These are phyloP conservation scores for Ilex aquifolium DNA, from an alignment of 257 asterid species.

Conservation along the genomic window DNA sequence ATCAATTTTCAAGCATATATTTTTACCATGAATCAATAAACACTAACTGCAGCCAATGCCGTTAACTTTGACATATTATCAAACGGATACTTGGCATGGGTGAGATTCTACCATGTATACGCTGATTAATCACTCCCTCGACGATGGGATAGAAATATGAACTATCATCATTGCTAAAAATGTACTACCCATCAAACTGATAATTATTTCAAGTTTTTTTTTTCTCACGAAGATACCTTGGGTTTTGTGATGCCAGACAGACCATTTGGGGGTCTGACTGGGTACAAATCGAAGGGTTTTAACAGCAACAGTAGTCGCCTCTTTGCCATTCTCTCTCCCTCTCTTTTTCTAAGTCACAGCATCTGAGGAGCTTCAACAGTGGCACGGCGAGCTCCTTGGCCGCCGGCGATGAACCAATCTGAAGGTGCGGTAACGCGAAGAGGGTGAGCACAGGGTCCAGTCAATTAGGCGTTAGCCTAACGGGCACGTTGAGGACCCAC, in stretches of 20 bases:
- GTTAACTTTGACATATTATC: constrained; percentile 33
- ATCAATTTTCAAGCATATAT: no score
- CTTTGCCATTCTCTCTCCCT: constrained; percentile 39
- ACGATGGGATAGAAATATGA: no score
- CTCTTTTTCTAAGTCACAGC: no score
- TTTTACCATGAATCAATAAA: neutral
- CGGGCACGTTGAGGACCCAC: no score
- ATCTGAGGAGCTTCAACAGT: no score
- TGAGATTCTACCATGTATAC: neutral
- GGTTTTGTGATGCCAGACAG: constrained; percentile 41
- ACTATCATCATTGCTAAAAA: no score
- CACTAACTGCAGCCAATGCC: neutral
- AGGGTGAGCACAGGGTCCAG: no score
- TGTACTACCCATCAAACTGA: neutral
- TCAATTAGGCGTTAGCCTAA: no score
- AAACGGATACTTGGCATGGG: constrained; percentile 23
- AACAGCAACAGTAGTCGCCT: constrained; percentile 66
- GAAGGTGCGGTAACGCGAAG: no score
- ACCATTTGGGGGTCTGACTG: constrained; percentile 29
- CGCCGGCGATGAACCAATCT: no score
- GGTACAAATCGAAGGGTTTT: constrained; percentile 79
- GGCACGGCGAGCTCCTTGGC: no score
- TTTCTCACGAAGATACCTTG: constrained; percentile 34
- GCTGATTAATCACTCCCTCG: neutral
- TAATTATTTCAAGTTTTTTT: no score